A percentile compares a stretch with the other conserved stretches of the same genome.
Conservation (phyloP, 2,329 filamentous ascomycete genomes). For the Trichoderma citrinoviride region DNA sequence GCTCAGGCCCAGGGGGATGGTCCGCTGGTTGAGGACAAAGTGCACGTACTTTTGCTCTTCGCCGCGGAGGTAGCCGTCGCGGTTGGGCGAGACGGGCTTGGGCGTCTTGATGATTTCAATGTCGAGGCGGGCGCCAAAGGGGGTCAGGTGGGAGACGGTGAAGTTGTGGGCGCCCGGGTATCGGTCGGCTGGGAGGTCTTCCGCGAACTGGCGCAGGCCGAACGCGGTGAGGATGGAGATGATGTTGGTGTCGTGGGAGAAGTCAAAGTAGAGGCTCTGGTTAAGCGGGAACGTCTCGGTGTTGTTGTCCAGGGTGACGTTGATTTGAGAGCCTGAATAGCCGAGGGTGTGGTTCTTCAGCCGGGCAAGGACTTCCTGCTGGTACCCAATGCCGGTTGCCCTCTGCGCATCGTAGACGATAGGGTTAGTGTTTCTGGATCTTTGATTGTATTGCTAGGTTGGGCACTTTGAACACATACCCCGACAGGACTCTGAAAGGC, state of each 20-base stretch:
- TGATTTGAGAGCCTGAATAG: conserved; percentile 60
- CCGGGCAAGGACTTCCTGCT: conserved; percentile 69
- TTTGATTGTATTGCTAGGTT: neutral
- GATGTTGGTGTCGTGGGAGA: conserved; percentile 75
- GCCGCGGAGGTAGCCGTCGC: conserved; percentile 52
- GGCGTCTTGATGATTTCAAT: conserved; percentile 72
- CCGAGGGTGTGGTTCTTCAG: conserved; percentile 63
- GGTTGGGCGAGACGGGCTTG: conserved; percentile 55
- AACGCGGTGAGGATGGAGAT: conserved; percentile 68
- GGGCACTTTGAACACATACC: conserved; percentile 34
- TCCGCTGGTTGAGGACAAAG: conserved; percentile 72
- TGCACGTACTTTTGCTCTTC: conserved; percentile 66
- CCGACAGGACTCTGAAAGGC: conserved; percentile 64
- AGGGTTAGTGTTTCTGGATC: neutral
- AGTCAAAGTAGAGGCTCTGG: conserved; percentile 73
- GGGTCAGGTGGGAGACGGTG: conserved; percentile 64
- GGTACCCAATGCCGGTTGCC: conserved; percentile 70
- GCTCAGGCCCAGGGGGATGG: conserved; percentile 64
- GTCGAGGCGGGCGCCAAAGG: conserved; percentile 69
- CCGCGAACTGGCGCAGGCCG: conserved; percentile 66
- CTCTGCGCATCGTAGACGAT: conserved; percentile 39
- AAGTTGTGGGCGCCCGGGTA: conserved; percentile 60
- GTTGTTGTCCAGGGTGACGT: conserved; percentile 68
- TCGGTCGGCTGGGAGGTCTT: conserved; percentile 53
- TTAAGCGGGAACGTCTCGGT: conserved; percentile 68